A percentile compares a stretch with the other conserved stretches of the same genome.
These are phyloP conservation scores for Neonectria faginata DNA, from an alignment of 2,329 filamentous ascomycete genomes.

Conservation along the genomic window DNA sequence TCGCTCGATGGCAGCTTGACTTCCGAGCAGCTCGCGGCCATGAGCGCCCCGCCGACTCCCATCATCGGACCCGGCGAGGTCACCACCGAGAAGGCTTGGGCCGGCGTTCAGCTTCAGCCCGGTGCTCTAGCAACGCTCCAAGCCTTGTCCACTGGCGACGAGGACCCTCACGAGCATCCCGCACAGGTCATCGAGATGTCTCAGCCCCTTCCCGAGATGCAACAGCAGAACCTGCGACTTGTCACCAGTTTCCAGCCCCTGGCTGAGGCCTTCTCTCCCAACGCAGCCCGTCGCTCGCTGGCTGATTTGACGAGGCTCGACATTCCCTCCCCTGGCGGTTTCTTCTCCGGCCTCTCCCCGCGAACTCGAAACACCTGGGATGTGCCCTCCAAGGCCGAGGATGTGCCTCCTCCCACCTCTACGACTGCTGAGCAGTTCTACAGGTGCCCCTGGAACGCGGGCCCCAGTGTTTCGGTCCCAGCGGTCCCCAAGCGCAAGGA, in stretches of 20 bases:
- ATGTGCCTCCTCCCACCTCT: conserved; percentile 77
- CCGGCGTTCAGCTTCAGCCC: conserved; percentile 79
- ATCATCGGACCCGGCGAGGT: conserved; percentile 70
- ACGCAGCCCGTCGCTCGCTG: conserved; percentile 63
- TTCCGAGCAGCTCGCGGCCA: conserved; percentile 85
- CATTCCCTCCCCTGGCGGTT: conserved; percentile 90
- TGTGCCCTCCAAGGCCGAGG: conserved; percentile 65
- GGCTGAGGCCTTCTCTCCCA: conserved; percentile 45
- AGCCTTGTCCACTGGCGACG: conserved; percentile 72
- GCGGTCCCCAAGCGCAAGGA: conserved; percentile 53
- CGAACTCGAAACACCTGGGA: conserved; percentile 87
- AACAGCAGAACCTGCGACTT: conserved; percentile 63
- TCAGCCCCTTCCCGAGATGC: conserved; percentile 56
- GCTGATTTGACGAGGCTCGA: conserved; percentile 84
- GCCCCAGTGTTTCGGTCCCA: conserved; percentile 49
- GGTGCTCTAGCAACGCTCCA: conserved; percentile 85
- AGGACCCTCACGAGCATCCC: conserved; percentile 69
- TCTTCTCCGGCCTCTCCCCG: conserved; percentile 87
- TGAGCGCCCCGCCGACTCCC: conserved; percentile 88
- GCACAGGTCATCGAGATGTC: conserved; percentile 59
- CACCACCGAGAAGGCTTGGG: conserved; percentile 73
- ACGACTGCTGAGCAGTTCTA: conserved; percentile 95
- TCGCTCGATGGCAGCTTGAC: conserved; percentile 90
- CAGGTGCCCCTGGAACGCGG: conserved; percentile 78
- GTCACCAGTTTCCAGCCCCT: conserved; percentile 56